Base-by-base conservation (phyloP, 495 filamentous ascomycete species). In the Copromyces sp. region DNA sequence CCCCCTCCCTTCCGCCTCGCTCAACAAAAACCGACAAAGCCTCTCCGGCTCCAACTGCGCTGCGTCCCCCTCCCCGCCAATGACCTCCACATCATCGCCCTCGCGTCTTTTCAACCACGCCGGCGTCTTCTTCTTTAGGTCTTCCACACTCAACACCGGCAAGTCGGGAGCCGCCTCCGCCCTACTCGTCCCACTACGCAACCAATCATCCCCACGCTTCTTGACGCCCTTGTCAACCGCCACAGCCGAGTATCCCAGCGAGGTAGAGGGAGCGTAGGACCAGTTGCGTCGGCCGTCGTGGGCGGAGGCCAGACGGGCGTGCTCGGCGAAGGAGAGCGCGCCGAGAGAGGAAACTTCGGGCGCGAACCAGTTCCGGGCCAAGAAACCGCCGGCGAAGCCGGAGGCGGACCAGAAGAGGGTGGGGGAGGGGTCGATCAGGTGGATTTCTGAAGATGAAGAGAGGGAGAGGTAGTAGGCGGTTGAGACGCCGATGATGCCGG, bases 401-500 rank as follows among this genome's bases (percentile, higher is more conserved):
- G 91, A 94, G 3, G 92, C 91, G 24, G 87, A 89, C 29, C 88
- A 86, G 81, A 94, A 94, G 38, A 94, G 86, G 39, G 87, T 79
- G 0, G 85, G 81, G 0, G 89, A 88, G 17, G 89, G 80, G 72
- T 94, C 93, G 69, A 94, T 79, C 44, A 94, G 86, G 75, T 93
- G 89, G 73, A 94, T 90, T 53, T 83, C 82, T 14, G 85, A 80
- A 20, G 83, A 80, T 20, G 86, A 85, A 39, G 85, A 83, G 41
- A 88, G 80, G 29, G 87, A 87, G 61, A 93, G 86, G 77, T 93
- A 93, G 80, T 91, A 94, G 12, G 92, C 93, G 35, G 90, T 92
- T n/a, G 91, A 90, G 68, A 88, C 79, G 73, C 91, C 91, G 45
- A 95, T 93, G 80, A 95, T 94, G 69, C 93, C 92, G 69, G 88